Percentiles rank a stretch among this genome's conserved stretches.
phyloP scores from a whole-genome alignment of 768 basidiomycete genomes.

The Sistotremastrum niveocremeum region DNA sequence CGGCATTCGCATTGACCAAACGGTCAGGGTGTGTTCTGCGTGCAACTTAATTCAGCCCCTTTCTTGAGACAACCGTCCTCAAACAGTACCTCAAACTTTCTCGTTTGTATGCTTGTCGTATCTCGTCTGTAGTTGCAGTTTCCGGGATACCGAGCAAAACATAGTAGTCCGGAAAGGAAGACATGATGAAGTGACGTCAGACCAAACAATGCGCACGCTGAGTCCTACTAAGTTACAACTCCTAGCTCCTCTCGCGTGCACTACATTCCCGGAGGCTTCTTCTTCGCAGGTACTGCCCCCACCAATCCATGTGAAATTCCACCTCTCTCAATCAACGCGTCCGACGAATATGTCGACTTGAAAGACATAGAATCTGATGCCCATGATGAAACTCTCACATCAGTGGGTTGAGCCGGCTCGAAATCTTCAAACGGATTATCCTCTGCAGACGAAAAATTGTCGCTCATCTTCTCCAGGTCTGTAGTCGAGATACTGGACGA shows the following conservation, averaged over 20 bases:
- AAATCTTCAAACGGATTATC: too few relatives aligned
- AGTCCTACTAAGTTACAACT: neutral
- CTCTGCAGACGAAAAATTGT: too few relatives aligned
- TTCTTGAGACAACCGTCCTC: neutral
- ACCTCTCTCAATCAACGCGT: too few relatives aligned
- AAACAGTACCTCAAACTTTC: constrained; percentile 52
- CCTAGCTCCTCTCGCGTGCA: neutral
- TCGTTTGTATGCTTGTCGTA: constrained; percentile 65
- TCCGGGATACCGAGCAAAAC: constrained; percentile 39
- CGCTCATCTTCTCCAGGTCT: too few relatives aligned
- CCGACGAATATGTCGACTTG: too few relatives aligned
- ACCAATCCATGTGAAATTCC: neutral
- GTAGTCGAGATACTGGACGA: too few relatives aligned
- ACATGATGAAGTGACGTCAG: constrained; percentile 30
- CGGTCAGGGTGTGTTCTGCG: constrained; percentile 82
- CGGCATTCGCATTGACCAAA: constrained; percentile 49
- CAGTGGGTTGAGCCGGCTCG: too few relatives aligned
- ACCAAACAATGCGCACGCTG: too few relatives aligned
- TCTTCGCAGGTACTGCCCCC: neutral
- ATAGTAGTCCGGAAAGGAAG: constrained; percentile 74
- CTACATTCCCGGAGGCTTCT: neutral
- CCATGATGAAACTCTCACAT: too few relatives aligned
- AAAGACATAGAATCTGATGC: too few relatives aligned
- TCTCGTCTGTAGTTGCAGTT: constrained; percentile 52
- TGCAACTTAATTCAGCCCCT: neutral